Evolutionary conservation across 2,329 filamentous ascomycete species (phyloP), one percentile per base, ranked within the genome.

Genomic region (Phymatotrichopsis omnivora): DNA sequence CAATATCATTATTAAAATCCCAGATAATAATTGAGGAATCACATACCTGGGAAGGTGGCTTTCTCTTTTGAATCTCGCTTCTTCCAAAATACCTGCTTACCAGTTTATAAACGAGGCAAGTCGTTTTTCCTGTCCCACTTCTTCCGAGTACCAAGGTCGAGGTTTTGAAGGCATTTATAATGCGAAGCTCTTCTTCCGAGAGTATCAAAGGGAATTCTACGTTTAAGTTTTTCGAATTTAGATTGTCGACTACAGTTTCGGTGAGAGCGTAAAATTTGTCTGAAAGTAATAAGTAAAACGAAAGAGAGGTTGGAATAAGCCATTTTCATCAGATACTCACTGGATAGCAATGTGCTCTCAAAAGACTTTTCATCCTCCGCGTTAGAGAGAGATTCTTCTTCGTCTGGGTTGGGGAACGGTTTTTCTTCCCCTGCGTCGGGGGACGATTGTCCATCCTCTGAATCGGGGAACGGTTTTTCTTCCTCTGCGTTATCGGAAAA

Each of bases 41-140:
- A 11, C 38, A 17, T 44, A 42, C 47, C 36, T 54, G 52, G 8
- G 45, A 46, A 14, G 31, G 29, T 10, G 30, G 47, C 24, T 30
- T 35, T n/a, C 14, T 37, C 17, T 31, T 29, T 1, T 42, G 24
- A 4, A 31, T 23, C 3, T 27, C 42, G 8, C 51, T 36, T 14
- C 52, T 51, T 5, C 53, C 53, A 11, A 55, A 35, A 23, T 60
- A 58, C 34, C 57, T 60, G 7, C 54, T 52, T 6, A 62, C 40
- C 17, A 63, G 42, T 32, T 62, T 62, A 32, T 58, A 62, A 8
- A 62, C 41, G 1, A 63, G 48, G 32, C 61, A 63, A 0, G 60
- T 62, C 0, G 61, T 63, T 34, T 63, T 63, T 5, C 61, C 61
- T 0, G 61, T 63, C 7, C 61, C 61, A 33, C 60, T 62, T 45